Percentiles rank a stretch among this genome's conserved stretches.
phyloP scores from a whole-genome alignment of 177 flowering plant species.

The Vitis hybrid region DNA sequence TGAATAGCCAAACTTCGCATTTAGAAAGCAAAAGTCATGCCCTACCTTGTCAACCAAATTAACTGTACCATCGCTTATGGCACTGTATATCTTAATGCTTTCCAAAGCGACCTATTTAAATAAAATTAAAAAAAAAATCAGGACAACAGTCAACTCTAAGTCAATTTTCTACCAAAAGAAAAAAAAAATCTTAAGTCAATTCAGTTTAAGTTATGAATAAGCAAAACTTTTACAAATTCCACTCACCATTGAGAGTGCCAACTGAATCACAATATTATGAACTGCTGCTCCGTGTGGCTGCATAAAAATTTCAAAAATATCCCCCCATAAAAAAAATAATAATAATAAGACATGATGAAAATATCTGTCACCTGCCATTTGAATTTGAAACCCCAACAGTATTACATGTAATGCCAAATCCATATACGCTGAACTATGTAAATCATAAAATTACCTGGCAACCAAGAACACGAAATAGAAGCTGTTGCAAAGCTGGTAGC shows the following conservation, averaged over 20 bases:
- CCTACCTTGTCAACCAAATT: conserved; percentile 96
- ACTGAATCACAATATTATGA: conserved; percentile 72
- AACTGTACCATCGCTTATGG: conserved; percentile 82
- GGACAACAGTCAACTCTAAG: background rate
- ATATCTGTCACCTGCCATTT: background rate
- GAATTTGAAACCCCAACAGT: no score
- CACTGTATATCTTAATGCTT: conserved; percentile 84
- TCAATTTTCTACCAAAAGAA: background rate
- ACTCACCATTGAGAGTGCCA: conserved; percentile 83
- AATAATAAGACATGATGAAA: background rate
- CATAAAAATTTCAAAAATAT: conserved; percentile 21
- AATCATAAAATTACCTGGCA: conserved; percentile 45
- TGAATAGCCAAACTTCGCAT: background rate
- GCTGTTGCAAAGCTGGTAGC: conserved; percentile 88
- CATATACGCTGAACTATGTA: background rate
- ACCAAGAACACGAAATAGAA: conserved; percentile 73
- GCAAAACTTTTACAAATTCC: background rate
- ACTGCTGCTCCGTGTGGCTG: conserved; percentile 94
- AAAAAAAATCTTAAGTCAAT: background rate
- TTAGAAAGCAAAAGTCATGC: background rate
- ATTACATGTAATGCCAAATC: no score
- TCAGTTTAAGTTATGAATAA: conserved; percentile 1
- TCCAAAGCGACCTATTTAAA: conserved; percentile 78
- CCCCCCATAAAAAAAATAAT: background rate
- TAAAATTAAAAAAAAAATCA: conserved; percentile 1